phyloP scores from a whole-genome alignment of 2,329 filamentous ascomycete genomes.

The Lachnellula occidentalis region DNA sequence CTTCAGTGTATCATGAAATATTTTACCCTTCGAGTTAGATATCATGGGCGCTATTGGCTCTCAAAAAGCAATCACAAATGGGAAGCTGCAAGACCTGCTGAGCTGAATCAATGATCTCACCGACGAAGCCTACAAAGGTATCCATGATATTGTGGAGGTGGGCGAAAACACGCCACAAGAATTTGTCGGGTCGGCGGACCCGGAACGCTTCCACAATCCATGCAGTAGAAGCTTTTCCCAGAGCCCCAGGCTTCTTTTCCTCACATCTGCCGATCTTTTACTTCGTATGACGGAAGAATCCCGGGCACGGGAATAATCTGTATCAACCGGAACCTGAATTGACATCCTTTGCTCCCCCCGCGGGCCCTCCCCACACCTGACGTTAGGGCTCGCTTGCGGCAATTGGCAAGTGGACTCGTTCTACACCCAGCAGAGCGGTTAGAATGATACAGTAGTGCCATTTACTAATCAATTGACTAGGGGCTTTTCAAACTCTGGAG shows the following conservation, averaged over 20 bases:
- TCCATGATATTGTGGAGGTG: too few relatives aligned
- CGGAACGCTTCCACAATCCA: conserved; percentile 14
- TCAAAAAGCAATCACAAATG: not conserved
- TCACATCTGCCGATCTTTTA: not conserved
- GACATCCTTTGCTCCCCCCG: not conserved
- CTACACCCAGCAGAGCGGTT: conserved; percentile 5
- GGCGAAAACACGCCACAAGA: conserved; percentile 1
- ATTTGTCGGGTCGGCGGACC: conserved; percentile 7
- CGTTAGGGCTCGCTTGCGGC: not conserved
- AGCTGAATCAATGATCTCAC: too few relatives aligned
- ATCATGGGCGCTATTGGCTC: not conserved
- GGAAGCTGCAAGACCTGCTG: too few relatives aligned
- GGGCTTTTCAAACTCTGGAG: too few relatives aligned
- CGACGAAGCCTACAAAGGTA: too few relatives aligned
- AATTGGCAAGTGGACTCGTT: not conserved
- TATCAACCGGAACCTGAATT: not conserved
- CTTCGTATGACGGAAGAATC: not conserved
- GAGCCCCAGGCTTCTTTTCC: not conserved
- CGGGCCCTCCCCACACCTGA: not conserved
- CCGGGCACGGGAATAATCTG: not conserved
- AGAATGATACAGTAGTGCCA: not conserved
- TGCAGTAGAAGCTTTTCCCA: conserved; percentile 5
- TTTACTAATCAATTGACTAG: too few relatives aligned
- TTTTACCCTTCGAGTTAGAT: not conserved
- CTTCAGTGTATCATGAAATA: not conserved